These are phyloP conservation scores for Gossypium herbaceum DNA, from an alignment of 345 rosid species.

Conservation along the genomic window DNA sequence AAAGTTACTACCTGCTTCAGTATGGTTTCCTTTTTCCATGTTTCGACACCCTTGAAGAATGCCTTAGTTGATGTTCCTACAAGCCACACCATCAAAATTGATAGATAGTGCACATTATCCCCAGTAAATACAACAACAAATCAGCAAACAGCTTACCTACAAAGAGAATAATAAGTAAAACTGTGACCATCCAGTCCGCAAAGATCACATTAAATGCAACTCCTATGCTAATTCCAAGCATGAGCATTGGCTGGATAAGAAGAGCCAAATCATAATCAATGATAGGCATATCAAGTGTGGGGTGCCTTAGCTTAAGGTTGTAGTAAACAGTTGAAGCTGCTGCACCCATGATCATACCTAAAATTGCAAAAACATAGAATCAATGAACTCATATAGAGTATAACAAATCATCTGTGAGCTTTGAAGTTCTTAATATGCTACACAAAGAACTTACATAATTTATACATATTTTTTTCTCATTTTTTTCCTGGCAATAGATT, in stretches of 20 bases:
- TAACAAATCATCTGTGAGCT: neutral
- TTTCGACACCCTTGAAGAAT: constrained; percentile 72
- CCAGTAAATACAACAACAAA: constrained; percentile 3
- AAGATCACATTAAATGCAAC: constrained; percentile 72
- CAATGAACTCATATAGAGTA: neutral
- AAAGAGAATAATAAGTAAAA: constrained; percentile 75
- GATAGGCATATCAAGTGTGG: constrained; percentile 69
- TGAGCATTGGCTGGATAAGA: constrained; percentile 82
- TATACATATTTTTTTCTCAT: too few species aligned
- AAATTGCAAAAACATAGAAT: constrained; percentile 4
- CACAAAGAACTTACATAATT: neutral
- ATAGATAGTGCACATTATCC: constrained; percentile 5
- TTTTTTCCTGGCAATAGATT: too few species aligned
- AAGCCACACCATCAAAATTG: constrained; percentile 16
- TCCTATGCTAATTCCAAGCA: constrained; percentile 79
- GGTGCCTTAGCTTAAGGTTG: constrained; percentile 70
- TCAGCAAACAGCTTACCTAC: constrained; percentile 37
- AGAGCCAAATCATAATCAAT: constrained; percentile 81
- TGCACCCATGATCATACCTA: constrained; percentile 92
- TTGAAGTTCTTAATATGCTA: neutral
- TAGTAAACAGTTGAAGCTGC: constrained; percentile 74
- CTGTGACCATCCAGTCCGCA: constrained; percentile 82
- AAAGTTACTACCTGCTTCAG: constrained; percentile 43
- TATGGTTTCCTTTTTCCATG: constrained; percentile 78
- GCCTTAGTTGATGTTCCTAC: constrained; percentile 84